Base-by-base conservation (phyloP, 2,329 filamentous ascomycete species). In the Volutella citrinella region DNA sequence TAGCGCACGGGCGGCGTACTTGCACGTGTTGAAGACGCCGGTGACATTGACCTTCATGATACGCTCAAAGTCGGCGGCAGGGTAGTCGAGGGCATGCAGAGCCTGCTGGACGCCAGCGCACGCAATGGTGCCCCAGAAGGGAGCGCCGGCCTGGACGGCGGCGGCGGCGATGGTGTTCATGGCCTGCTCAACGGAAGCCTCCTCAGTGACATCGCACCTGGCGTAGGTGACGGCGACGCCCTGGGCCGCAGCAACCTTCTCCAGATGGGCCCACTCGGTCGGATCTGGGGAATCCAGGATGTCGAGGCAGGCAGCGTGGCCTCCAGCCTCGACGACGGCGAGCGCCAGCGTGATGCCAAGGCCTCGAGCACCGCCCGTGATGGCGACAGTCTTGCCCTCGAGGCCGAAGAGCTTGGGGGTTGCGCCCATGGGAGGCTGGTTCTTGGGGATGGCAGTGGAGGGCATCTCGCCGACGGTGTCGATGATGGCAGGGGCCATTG, bases 21-120 rank as follows among this genome's bases (percentile, higher is more conserved):
- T 82, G 39, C 82, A 82, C 51, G 81, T 84, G 57, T 82, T 69
- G 60, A 80, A 82, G 17, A 74, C 78, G n/a, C 83, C 84, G 30
- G 72, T 83, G 47, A 87, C 64, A 57, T 87, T 84, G 45, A 83
- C 80, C 52, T 80, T 69, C 53, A 87, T 66, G 49, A 87, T 80
- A 58, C 82, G 75, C 51, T 80, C 71, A 70, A 82, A 86, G 55
- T 78, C 76, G 56, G 80, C 55, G 17, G 63, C 54, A 5, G 65
- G 61, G 33, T 72, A 73, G 9, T 71, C 68, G 22, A 72, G 42
- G 2, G 69, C 69, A 2, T 65, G 61, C 2, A 64, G 54, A 46
- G 66, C 64, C 40, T 70, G 66, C 42, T 72, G 66, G 23, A 74
- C 69, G 14, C 69, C 70, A 10, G 70, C 70, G 36, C 67, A 72